These are phyloP conservation scores for Psilocybe cyanescens DNA, from an alignment of 768 basidiomycete species.

Conservation along the genomic window DNA sequence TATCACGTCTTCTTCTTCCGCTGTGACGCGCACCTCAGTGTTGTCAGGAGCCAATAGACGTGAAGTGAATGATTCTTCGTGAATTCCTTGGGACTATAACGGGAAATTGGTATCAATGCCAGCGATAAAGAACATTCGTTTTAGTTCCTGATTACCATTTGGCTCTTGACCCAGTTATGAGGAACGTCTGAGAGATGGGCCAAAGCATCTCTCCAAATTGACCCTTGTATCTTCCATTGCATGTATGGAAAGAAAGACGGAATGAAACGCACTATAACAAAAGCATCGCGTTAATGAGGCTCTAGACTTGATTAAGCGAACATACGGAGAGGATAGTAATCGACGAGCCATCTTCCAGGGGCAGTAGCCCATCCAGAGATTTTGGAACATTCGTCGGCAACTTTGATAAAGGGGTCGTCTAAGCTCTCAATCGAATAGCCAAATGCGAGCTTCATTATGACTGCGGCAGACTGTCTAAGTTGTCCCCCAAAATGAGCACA, in stretches of 20 bases:
- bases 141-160: conserved; percentile 35
- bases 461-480: conserved; percentile 38
- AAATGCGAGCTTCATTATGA: conserved; percentile 48
- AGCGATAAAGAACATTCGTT: background rate
- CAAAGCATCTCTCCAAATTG: conserved; percentile 40
- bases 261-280: conserved; percentile 45
- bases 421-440: conserved; percentile 39
- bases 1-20: conserved; percentile 45
- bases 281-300: background rate
- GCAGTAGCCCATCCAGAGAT: conserved; percentile 44
- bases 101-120: conserved; percentile 22
- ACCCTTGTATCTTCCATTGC: conserved; percentile 49
- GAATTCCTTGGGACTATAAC: conserved; percentile 24
- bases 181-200: conserved; percentile 40
- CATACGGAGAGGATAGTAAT: conserved; percentile 44
- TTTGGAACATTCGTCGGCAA: conserved; percentile 41
- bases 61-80: conserved; percentile 49
- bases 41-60: conserved; percentile 34
- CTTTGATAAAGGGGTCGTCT: conserved; percentile 41
- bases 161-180: conserved; percentile 47
- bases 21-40: conserved; percentile 7
- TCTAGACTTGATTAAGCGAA: background rate
- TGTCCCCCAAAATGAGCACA: background rate
- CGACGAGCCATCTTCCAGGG: conserved; percentile 48
- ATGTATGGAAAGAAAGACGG: conserved; percentile 55